A percentile compares a stretch with the other conserved stretches of the same genome.
phyloP scores from a whole-genome alignment of 345 rosid genomes.

The Isatis tinctoria region DNA sequence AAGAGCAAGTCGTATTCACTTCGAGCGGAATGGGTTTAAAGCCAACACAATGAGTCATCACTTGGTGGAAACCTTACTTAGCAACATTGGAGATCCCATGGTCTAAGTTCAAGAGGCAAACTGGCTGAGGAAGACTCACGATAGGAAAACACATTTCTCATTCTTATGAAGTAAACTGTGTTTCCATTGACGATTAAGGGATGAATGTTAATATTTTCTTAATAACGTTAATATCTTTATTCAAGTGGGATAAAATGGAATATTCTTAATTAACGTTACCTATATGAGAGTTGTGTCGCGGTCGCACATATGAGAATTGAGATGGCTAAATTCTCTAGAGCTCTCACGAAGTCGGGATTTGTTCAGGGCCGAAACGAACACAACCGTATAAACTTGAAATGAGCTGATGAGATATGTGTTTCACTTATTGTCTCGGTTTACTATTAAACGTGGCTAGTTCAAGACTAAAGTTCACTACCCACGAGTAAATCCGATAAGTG shows the following conservation, averaged over 20 bases:
- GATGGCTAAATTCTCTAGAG: not conserved
- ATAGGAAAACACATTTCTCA: not conserved
- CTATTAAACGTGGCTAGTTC: not conserved
- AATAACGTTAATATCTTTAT: not conserved
- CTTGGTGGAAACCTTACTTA: not conserved
- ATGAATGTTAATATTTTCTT: not conserved
- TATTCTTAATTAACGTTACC: not conserved
- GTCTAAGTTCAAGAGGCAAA: not conserved
- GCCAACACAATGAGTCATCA: not conserved
- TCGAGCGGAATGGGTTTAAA: not conserved
- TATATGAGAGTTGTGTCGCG: not conserved
- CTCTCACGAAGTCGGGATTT: not conserved
- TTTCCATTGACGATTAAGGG: not conserved
- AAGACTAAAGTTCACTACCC: not conserved
- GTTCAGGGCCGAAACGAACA: not conserved
- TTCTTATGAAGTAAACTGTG: not conserved
- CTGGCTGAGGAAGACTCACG: too few relatives aligned
- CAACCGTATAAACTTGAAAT: too few relatives aligned
- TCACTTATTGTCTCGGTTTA: not conserved
- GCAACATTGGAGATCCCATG: constrained; percentile 10
- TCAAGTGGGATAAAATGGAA: not conserved
- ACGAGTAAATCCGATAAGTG: not conserved
- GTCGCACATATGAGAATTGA: not conserved
- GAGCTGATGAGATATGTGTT: not conserved
- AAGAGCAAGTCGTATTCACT: too few relatives aligned